Base-by-base conservation (phyloP, 768 basidiomycete species). In the Rhizopogon vinicolor region DNA sequence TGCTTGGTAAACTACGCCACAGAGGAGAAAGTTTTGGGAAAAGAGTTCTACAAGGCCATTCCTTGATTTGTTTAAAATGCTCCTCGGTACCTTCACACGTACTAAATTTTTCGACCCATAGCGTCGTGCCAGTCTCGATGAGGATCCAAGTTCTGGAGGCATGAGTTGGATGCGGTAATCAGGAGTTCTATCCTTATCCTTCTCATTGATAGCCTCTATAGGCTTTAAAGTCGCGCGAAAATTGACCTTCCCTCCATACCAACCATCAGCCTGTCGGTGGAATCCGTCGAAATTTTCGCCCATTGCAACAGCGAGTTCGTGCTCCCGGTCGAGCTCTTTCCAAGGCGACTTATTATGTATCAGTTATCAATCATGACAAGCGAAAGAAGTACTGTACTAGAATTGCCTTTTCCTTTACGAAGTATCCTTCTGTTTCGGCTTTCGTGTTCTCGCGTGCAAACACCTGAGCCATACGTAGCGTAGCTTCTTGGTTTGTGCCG, bases 61-160 rank as follows among this genome's bases (percentile, higher is more conserved):
- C 5, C 68, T 56, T 8, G 63, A 54, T 14, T 62, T 67, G 56
- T 74, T 68, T 9, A 78, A 55, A 1, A 68, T 9, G 0, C 67
- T 49, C 35, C 68, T 70, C 0, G 72, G 60, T 5, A 87, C 58
- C 44, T 76, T 78, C 54, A 87, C 63, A 2, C 80, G 74, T 4
- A 90, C 62, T 35, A 89, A 73, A 25, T 69, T 68, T n/a, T 72
- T 70, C n/a, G 86, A 87, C 0, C 87, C 87, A 63, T 83, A 87
- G 4, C 80, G 73, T 13, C 87, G 77, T 0, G 78, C 65, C 59
- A 87, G 78, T 14, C 83, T 78, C 53, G 74, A 75, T 0, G 86
- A 89, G 2, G 84, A 64, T 0, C 81, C 80, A 0, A 87, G 69
- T 37, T 72, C 69, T 1, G 80, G 78, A 3, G 66, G 73, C 18